A percentile compares a stretch with the other conserved stretches of the same genome.
phyloP scores from a whole-genome alignment of 1,284 basidiomycete species.

The Boletus albobrunnescens region DNA sequence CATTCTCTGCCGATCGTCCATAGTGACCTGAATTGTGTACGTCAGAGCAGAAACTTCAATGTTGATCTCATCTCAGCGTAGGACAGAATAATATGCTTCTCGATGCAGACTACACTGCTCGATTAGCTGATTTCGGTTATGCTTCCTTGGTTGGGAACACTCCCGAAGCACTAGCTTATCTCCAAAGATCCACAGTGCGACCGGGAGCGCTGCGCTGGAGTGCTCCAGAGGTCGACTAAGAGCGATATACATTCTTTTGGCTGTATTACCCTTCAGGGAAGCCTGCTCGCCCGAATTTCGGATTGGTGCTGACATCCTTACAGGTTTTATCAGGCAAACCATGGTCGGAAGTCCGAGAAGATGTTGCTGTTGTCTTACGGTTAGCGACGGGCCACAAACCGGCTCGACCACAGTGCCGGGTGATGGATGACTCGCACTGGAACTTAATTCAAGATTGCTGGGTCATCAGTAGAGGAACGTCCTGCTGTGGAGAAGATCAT shows the following conservation, averaged over 20 bases:
- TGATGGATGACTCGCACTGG: background rate
- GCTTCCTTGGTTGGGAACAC: background rate
- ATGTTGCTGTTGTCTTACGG: background rate
- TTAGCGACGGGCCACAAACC: background rate
- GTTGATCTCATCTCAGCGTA: rapidly evolving
- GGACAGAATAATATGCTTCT: background rate
- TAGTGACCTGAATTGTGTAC: constrained; percentile 4
- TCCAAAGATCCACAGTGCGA: background rate
- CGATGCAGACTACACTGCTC: background rate
- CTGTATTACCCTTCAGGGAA: background rate
- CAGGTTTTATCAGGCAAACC: background rate
- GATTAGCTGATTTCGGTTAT: background rate
- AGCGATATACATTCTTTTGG: background rate
- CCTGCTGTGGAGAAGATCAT: background rate
- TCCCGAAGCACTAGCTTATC: background rate
- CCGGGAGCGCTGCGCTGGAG: background rate
- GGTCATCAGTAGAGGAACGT: background rate
- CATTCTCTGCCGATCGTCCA: constrained; percentile 8
- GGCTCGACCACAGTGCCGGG: background rate
- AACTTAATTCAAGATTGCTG: background rate
- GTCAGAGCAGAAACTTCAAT: background rate
- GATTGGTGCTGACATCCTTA: background rate
- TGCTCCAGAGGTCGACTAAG: background rate
- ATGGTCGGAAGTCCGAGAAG: background rate
- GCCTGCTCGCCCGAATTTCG: too few species aligned